These are phyloP conservation scores for Pleurotus salmoneostramineus DNA, from an alignment of 768 basidiomycete species.

Conservation along the genomic window DNA sequence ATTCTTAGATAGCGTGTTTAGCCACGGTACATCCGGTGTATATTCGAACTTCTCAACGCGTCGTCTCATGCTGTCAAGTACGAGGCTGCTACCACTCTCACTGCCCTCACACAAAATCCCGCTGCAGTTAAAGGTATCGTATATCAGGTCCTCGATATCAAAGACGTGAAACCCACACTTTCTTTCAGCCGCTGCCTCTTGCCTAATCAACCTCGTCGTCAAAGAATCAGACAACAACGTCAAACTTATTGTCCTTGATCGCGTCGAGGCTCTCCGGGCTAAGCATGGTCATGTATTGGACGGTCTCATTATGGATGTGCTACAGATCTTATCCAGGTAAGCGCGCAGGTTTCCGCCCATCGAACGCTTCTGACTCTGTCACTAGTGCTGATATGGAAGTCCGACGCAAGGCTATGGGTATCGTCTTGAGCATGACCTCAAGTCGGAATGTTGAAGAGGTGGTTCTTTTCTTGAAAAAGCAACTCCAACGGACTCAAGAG, in stretches of 20 bases:
- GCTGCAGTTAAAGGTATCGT: constrained; percentile 86
- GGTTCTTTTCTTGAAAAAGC: constrained; percentile 95
- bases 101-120: constrained; percentile 90
- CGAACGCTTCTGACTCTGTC: not conserved
- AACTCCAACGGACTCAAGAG: constrained; percentile 90
- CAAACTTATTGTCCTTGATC: constrained; percentile 93
- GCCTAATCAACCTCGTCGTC: constrained; percentile 82
- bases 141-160: not conserved
- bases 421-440: constrained; percentile 90
- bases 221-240: constrained; percentile 99
- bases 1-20: constrained; percentile 20
- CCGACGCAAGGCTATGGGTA: constrained; percentile 83
- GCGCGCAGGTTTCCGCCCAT: not conserved
- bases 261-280: constrained; percentile 75
- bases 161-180: not conserved
- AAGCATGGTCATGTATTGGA: constrained; percentile 90
- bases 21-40: constrained; percentile 92
- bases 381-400: constrained; percentile 93
- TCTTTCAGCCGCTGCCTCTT: constrained; percentile 75
- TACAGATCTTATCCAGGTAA: constrained; percentile 84
- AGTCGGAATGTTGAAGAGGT: constrained; percentile 96
- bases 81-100: constrained; percentile 93
- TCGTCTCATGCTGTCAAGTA: constrained; percentile 94
- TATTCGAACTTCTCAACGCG: constrained; percentile 89
- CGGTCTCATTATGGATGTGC: constrained; percentile 90